Evolutionary conservation across 768 basidiomycete species (phyloP), one percentile per base, ranked within the genome.

Genomic region (Hygrophoropsis aurantiaca): DNA sequence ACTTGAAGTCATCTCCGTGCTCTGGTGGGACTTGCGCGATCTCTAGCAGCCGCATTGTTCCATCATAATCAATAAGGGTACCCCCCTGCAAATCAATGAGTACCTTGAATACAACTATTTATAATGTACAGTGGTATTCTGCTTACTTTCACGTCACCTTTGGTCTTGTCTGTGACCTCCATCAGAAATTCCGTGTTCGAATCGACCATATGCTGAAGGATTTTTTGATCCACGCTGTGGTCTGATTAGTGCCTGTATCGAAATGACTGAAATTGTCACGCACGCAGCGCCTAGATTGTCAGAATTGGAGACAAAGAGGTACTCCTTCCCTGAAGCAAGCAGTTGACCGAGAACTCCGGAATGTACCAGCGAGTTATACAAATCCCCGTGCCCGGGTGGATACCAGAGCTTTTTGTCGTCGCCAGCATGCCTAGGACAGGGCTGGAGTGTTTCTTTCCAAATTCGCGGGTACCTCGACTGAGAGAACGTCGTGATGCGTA

Each of bases 161-260:
- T 94, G 60, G 93, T 94, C 80, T 94, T 95, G 75, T 94, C 90
- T 10, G 94, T 97, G 52, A 95, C 87, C 69, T 95, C 90, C 90
- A 93, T 93, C 65, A 93, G 68, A 73, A 93, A 94, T 67, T 95
- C 93, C 23, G 87, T 80, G 52, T 82, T 70, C 10, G 79, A 77
- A 59, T 89, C 80, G 55, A 89, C 79, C 87, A 95, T 93, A 65
- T 93, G 85, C 61, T 87, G 82, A 47, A 91, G 73, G 61, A 95
- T 94, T 55, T 77, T 80, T 63, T 86, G 79, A 68, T 92, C 90
- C 59, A 90, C 90, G 53, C 87, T 83, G 46, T 51, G 27, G 24
- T 54, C 6, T 50, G 16, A 40, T 40, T 33, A 26, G 40, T 42
- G 18, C 40, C 23, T 52, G 42, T n/a, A 34, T 24, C 46, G 44